Conservation (phyloP, 306 rosid genomes). For the Rosa lucieae region DNA sequence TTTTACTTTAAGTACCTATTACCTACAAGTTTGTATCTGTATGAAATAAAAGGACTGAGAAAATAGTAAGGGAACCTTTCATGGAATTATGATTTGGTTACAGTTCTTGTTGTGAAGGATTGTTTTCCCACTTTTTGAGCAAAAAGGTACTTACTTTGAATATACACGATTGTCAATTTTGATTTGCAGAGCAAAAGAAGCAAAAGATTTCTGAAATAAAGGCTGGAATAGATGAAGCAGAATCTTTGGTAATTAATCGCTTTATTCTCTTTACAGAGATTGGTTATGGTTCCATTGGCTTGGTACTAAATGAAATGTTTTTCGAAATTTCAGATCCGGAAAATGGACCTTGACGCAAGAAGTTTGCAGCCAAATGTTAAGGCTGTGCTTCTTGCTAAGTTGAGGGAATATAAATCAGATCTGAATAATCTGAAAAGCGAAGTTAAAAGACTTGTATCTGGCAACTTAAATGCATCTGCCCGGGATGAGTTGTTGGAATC, state of each 20-base stretch:
- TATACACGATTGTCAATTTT: background rate
- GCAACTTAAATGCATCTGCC: constrained; percentile 68
- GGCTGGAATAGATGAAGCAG: constrained; percentile 87
- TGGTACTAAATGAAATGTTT: constrained; percentile 23
- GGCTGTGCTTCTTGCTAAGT: constrained; percentile 81
- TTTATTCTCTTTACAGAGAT: constrained; percentile 18
- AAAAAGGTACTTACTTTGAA: background rate
- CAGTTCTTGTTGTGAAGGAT: background rate
- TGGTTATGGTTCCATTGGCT: constrained; percentile 17
- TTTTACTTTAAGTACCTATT: background rate
- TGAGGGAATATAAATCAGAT: constrained; percentile 95
- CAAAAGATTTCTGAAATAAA: constrained; percentile 77
- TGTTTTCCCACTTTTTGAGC: background rate
- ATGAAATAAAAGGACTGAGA: background rate
- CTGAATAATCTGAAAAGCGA: constrained; percentile 84
- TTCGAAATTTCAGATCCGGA: constrained; percentile 55
- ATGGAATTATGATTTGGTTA: background rate
- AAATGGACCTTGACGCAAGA: constrained; percentile 96
- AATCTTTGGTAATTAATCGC: constrained; percentile 64
- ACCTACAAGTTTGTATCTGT: background rate
- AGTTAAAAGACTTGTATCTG: constrained; percentile 70
- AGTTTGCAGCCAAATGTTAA: constrained; percentile 84
- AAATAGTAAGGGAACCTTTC: background rate
- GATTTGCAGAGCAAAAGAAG: constrained; percentile 86
- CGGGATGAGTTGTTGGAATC: constrained; percentile 93